Conservation (phyloP, 371 early-diverging fungal genomes). For the Circinella minor region DNA sequence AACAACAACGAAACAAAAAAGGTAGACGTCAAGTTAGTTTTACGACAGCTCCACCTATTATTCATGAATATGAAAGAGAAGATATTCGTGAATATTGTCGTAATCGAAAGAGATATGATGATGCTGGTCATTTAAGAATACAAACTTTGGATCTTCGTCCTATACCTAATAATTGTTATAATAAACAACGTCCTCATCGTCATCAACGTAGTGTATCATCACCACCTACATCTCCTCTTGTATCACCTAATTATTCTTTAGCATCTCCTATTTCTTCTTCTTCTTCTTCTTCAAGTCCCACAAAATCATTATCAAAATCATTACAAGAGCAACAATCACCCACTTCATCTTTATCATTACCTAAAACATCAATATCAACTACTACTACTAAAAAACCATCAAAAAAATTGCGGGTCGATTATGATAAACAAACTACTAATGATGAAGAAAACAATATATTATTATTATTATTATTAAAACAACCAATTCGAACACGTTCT, state of each 20-base stretch:
- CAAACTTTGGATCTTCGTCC: conserved; percentile 23
- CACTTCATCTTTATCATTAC: background rate
- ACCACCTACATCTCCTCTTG: background rate
- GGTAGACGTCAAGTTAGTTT: conserved; percentile 35
- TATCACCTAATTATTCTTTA: background rate
- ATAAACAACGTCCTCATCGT: background rate
- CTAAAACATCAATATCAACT: background rate
- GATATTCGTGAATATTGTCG: conserved; percentile 8
- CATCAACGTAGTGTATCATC: background rate
- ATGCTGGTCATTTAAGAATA: conserved; percentile 5
- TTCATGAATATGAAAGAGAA: conserved; percentile 49
- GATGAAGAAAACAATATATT: background rate
- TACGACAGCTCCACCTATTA: conserved; percentile 30
- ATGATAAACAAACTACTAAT: background rate
- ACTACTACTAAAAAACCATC: background rate
- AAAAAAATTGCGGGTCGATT: background rate
- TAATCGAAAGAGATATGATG: conserved; percentile 3
- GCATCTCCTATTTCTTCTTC: background rate
- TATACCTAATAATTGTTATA: conserved; percentile 15
- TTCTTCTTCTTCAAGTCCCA: background rate
- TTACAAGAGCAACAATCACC: background rate
- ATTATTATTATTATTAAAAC: background rate
- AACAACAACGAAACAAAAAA: background rate
- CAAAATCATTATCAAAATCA: background rate
- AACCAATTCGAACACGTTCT: background rate